Evolutionary conservation across 202 grass and related monocot species (phyloP).

Genomic region (Brachypodium distachyon): DNA sequence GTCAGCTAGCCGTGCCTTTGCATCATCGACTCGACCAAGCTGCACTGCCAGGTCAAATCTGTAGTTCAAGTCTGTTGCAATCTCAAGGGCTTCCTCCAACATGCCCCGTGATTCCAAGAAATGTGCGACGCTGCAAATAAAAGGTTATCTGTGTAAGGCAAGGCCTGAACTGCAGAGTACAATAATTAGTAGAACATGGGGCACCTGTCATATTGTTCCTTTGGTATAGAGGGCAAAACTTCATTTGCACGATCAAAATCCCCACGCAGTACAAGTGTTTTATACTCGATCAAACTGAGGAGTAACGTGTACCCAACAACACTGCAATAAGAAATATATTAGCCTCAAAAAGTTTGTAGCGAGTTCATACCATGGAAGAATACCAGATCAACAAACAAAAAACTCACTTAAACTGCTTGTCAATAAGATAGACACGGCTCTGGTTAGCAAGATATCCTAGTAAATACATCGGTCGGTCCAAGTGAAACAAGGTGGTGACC

Average conservation of each 20-base stretch:
- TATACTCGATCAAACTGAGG: conserved; percentile 78
- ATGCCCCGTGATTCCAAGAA: conserved; percentile 82
- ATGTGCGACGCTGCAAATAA: conserved; percentile 53
- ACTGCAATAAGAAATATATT: conserved; percentile 45
- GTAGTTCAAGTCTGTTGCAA: conserved; percentile 77
- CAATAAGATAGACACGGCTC: conserved; percentile 83
- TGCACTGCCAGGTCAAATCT: conserved; percentile 77
- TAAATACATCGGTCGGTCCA: conserved; percentile 82
- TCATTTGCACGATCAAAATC: conserved; percentile 58
- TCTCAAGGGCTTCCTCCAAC: conserved; percentile 69
- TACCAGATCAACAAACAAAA: neutral
- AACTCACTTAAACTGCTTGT: conserved; percentile 80
- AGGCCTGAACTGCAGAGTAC: conserved; percentile 1
- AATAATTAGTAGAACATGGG: conserved; percentile 2
- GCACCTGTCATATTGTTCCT: conserved; percentile 78
- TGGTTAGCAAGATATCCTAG: conserved; percentile 80
- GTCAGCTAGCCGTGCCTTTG: conserved; percentile 46
- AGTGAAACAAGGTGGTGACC: conserved; percentile 83
- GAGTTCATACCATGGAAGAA: neutral
- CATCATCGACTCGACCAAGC: conserved; percentile 64
- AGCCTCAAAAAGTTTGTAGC: conserved; percentile 2
- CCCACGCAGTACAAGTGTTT: conserved; percentile 77
- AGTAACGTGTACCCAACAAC: conserved; percentile 81
- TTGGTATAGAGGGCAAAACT: conserved; percentile 62
- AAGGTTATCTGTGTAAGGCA: conserved; percentile 15